These are phyloP conservation scores for Scheffersomyces stipitis DNA, from an alignment of 805 yeast species.

Conservation along the genomic window DNA sequence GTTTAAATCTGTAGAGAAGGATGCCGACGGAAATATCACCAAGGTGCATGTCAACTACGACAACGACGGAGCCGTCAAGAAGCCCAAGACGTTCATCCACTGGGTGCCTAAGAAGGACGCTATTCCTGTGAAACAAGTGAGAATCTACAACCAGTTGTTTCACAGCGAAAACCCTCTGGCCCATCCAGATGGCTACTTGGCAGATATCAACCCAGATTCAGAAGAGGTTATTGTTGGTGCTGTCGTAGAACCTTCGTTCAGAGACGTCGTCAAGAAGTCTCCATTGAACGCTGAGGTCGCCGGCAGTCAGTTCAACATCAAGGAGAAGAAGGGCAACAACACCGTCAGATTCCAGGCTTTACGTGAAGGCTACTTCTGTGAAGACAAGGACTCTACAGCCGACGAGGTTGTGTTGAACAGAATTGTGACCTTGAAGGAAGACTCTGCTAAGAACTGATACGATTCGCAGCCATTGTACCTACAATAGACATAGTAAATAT, in stretches of 20 bases:
- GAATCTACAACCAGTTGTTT: slow-evolving; percentile 86
- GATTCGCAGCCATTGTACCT: too few species aligned
- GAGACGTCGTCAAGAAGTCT: slow-evolving; percentile 62
- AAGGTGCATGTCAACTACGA: slow-evolving; percentile 81
- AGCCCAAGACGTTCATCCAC: slow-evolving; percentile 95
- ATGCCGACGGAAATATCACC: slow-evolving; percentile 60
- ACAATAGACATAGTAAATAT: too few species aligned
- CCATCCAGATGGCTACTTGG: slow-evolving; percentile 84
- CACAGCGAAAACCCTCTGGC: slow-evolving; percentile 87
- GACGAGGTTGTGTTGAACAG: slow-evolving; percentile 76
- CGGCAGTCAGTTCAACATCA: slow-evolving; percentile 65
- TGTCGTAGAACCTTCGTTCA: slow-evolving; percentile 73
- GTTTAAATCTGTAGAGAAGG: slow-evolving; percentile 66
- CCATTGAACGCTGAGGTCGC: slow-evolving; percentile 71
- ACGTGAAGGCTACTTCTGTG: slow-evolving; percentile 92
- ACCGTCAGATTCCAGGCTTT: slow-evolving; percentile 97
- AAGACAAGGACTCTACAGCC: slow-evolving; percentile 72
- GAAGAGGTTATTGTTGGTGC: slow-evolving; percentile 68
- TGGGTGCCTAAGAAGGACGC: slow-evolving; percentile 82
- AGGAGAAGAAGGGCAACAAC: slow-evolving; percentile 66
- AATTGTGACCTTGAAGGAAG: slow-evolving; percentile 91
- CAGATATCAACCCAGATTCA: slow-evolving; percentile 78
- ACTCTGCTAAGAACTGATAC: slow-evolving; percentile 46
- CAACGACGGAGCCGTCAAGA: slow-evolving; percentile 55
- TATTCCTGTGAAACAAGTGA: slow-evolving; percentile 65